Evolutionary conservation across 2,329 filamentous ascomycete genomes (phyloP), one percentile per base, ranked within the genome.

Genomic region (Aureobasidium sp.): DNA sequence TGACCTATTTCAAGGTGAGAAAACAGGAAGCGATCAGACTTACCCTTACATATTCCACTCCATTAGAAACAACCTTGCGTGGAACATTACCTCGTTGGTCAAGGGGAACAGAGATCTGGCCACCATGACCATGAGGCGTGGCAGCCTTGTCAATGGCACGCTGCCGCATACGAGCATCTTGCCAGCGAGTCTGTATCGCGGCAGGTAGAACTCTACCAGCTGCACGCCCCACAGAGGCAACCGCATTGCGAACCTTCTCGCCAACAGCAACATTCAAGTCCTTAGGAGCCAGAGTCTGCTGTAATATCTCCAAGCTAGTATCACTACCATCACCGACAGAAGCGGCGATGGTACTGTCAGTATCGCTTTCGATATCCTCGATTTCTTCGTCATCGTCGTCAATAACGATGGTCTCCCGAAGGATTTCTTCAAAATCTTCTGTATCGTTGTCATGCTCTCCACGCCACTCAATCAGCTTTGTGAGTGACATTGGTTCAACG

Each of bases 401-500:
- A 53, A 84, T 77, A 50, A 83, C 76, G 59, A 84, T 82, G 55
- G 82, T 77, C 64, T 84, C 81, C 45, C 79, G 76, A 50, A 84
- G 79, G 25, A 81, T 77, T 59, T 83, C 79, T 62, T 83, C 79
- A 19, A 83, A 69, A 49, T 79, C 78, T 38, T 71, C 70, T 47
- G 70, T 70, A 24, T 71, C 62, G 63, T 75, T 68, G 64, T 79
- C 76, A 61, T 78, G 73, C 63, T 83, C 79, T 41, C 80, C 81
- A 55, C 80, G 74, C 81, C 81, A 85, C 63, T 80, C 75, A 49
- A 80, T 75, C 39, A 85, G 67, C 61, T 78, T 80, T 19, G 74
- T 71, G 19, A 84, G 67, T 41, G 75, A 79, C 4, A 70, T 67
- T 48, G 76, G 74, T 64, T 83, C 79, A 21, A 83, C 78, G 30